Conservation (phyloP, 306 rosid genomes). For the Vigna mungo region DNA sequence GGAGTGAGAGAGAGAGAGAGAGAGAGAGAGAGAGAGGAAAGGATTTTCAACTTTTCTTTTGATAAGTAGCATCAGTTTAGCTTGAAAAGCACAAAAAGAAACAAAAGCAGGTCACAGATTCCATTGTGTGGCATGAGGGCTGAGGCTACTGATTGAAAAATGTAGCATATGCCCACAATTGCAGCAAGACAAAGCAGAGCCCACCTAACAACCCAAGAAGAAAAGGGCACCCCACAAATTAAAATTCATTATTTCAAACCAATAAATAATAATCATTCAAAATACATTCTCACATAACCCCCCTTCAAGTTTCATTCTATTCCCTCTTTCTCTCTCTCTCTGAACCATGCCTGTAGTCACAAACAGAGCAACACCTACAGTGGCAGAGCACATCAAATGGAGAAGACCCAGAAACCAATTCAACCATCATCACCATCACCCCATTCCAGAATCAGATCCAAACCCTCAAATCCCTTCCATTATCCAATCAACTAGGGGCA, state of each 20-base stretch:
- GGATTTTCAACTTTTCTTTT: conserved; percentile 32
- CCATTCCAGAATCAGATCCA: conserved; percentile 74
- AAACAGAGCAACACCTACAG: conserved; percentile 36
- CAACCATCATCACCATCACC: conserved; percentile 37
- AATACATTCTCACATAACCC: conserved; percentile 33
- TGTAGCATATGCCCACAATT: conserved; percentile 51
- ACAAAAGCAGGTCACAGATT: conserved; percentile 58
- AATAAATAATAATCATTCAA: conserved; percentile 32
- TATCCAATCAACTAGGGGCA: conserved; percentile 74
- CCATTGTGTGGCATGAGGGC: conserved; percentile 50
- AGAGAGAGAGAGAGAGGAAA: conserved; percentile 29
- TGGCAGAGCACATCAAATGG: conserved; percentile 61
- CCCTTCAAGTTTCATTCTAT: conserved; percentile 3
- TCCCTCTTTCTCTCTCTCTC: conserved; percentile 2
- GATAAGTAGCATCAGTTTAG: conserved; percentile 47
- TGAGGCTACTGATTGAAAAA: conserved; percentile 45
- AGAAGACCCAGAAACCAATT: conserved; percentile 77
- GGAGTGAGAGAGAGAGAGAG: conserved; percentile 25
- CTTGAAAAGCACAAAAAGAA: conserved; percentile 55
- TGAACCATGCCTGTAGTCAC: conserved; percentile 57
- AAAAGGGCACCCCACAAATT: conserved; percentile 42
- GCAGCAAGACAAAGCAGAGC: conserved; percentile 68
- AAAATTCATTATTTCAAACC: conserved; percentile 33
- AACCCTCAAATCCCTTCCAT: conserved; percentile 61
- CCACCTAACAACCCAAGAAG: conserved; percentile 63